phyloP scores from a whole-genome alignment of 352 stramenopile species.

The Hyphochytrium catenoides region DNA sequence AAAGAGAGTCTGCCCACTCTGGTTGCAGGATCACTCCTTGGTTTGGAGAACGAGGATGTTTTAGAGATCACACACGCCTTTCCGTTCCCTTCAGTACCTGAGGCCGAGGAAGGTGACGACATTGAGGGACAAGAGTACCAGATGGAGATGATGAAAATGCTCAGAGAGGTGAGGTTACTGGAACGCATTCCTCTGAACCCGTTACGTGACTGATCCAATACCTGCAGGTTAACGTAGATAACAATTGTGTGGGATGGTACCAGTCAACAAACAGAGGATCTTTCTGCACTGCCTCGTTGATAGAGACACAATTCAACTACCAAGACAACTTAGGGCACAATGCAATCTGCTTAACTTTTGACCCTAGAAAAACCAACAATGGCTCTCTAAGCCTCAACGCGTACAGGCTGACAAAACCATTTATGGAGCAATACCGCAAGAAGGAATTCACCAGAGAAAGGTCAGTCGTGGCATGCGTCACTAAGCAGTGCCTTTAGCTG shows the following conservation, averaged over 20 bases:
- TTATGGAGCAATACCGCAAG: conserved; percentile 69
- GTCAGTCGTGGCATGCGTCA: conserved; percentile 4
- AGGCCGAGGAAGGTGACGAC: conserved; percentile 11
- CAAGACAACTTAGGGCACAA: conserved; percentile 89
- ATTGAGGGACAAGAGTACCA: conserved; percentile 79
- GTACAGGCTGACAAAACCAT: conserved; percentile 81
- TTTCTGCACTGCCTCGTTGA: conserved; percentile 77
- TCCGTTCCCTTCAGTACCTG: conserved; percentile 47
- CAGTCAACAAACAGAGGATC: conserved; percentile 88
- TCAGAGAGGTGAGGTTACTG: conserved; percentile 42
- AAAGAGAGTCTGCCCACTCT: conserved; percentile 77
- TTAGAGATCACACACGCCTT: conserved; percentile 96
- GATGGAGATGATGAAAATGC: conserved; percentile 97
- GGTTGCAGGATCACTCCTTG: conserved; percentile 84
- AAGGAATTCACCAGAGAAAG: conserved; percentile 46
- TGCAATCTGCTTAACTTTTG: conserved; percentile 92
- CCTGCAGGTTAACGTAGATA: conserved; percentile 78
- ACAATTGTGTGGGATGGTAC: conserved; percentile 98
- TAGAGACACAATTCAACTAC: conserved; percentile 88
- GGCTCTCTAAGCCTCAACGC: conserved; percentile 82
- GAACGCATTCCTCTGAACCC: no score
- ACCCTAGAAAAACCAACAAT: conserved; percentile 83
- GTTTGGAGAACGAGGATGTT: conserved; percentile 64
- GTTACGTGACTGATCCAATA: no score
- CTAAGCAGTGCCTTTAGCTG: not conserved